These are phyloP conservation scores for Ceratorhiza oryzae-sativae DNA, from an alignment of 1,284 basidiomycete genomes.

Conservation along the genomic window DNA sequence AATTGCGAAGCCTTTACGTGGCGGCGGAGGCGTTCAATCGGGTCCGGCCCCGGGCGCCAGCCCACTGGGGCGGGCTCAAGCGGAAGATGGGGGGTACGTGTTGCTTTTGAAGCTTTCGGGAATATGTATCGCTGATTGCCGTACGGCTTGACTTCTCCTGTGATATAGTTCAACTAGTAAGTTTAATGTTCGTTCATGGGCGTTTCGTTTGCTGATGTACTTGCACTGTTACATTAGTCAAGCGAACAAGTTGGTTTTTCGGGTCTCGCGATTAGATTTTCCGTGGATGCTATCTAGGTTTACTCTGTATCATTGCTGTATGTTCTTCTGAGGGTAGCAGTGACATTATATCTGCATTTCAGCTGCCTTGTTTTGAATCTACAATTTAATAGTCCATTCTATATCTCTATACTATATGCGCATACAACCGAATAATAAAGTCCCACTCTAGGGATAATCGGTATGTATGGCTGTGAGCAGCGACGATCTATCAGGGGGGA, in stretches of 20 bases:
- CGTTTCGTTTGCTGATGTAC: slow-evolving; percentile 1
- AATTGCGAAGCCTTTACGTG: slow-evolving; percentile 95
- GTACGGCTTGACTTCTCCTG: not conserved
- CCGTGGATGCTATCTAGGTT: slow-evolving; percentile 24
- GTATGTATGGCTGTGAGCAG: not conserved
- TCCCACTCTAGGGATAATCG: not conserved
- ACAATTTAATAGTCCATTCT: slow-evolving; percentile 35
- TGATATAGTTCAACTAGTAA: slow-evolving; percentile 39
- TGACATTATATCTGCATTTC: slow-evolving; percentile 29
- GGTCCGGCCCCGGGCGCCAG: slow-evolving; percentile 57
- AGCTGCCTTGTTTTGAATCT: slow-evolving; percentile 34
- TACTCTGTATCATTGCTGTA: slow-evolving; percentile 18
- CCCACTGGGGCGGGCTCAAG: slow-evolving; percentile 74
- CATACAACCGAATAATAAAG: slow-evolving; percentile 30
- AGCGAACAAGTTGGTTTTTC: slow-evolving; percentile 90
- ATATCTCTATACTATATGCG: not conserved
- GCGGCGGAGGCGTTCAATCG: slow-evolving; percentile 71
- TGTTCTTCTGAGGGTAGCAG: slow-evolving; percentile 12
- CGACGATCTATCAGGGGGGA: slow-evolving; percentile 8
- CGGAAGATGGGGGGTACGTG: slow-evolving; percentile 78
- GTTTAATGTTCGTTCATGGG: slow-evolving; percentile 8
- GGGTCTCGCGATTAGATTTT: slow-evolving; percentile 37
- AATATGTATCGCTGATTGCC: slow-evolving; percentile 28
- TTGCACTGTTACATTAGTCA: slow-evolving; percentile 58
- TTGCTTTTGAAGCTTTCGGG: slow-evolving; percentile 37